Evolutionary conservation across 495 filamentous ascomycete species (phyloP).

Genomic region (Aspergillus ellipticus): DNA sequence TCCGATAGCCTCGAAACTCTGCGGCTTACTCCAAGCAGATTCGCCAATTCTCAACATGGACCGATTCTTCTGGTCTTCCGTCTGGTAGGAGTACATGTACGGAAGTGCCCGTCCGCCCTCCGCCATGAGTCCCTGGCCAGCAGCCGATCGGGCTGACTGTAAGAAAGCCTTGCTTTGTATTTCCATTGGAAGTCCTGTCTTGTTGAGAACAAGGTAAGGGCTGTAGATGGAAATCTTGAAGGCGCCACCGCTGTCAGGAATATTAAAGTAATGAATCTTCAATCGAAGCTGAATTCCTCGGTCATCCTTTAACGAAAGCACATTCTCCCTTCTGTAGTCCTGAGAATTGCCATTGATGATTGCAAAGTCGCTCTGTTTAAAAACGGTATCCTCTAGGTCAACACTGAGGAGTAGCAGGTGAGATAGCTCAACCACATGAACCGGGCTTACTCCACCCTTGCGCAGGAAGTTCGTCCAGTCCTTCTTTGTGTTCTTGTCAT

Average conservation of each 20-base stretch:
- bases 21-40: conserved; percentile 92
- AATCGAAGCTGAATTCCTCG: conserved; percentile 73
- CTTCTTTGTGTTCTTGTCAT: conserved; percentile 95
- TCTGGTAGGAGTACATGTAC: conserved; percentile 92
- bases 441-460: conserved; percentile 92
- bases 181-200: conserved; percentile 84
- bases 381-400: conserved; percentile 93
- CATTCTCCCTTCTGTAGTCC: conserved; percentile 80
- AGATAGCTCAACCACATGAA: conserved; percentile 93
- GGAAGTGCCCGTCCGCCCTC: conserved; percentile 63
- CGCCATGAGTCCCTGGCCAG: conserved; percentile 64
- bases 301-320: conserved; percentile 76
- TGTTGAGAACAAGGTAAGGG: conserved; percentile 91
- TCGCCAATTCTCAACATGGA: conserved; percentile 81
- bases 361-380: conserved; percentile 91
- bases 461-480: conserved; percentile 98
- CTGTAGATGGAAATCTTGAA: conserved; percentile 94
- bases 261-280: conserved; percentile 87
- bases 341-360: conserved; percentile 91
- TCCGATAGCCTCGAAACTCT: conserved; percentile 97
- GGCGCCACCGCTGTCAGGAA: conserved; percentile 89
- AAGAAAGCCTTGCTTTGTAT: conserved; percentile 87
- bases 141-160: conserved; percentile 73
- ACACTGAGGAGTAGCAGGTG: conserved; percentile 89
- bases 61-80: conserved; percentile 83